Evolutionary conservation across 2,329 filamentous ascomycete genomes (phyloP), one percentile per base, ranked within the genome.

Genomic region (Scolecobasidium constrictum): DNA sequence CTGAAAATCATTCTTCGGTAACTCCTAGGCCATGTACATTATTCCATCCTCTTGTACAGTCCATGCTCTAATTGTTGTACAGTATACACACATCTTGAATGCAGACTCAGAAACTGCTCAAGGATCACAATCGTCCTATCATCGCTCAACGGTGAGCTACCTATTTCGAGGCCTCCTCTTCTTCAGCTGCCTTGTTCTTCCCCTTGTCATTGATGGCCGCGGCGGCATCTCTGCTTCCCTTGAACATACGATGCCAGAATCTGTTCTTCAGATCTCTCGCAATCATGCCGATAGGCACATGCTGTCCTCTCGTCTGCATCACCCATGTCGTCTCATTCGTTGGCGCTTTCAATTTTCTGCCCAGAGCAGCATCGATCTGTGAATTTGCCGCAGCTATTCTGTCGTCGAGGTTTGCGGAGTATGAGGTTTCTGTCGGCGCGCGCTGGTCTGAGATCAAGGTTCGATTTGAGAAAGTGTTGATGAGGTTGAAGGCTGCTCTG

Each of bases 231-330:
- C 26, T 31, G 26, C 26, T 31, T 9, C 26, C 26, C 26, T 31
- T 31, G 26, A 31, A 31, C 26, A 31, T 31, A 31, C 26, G 26
- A 31, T 31, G 26, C 26, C 26, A 31, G 26, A 31, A 31, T 31
- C 26, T 31, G 26, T 31, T 31, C 26, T 31, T 31, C 9, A 31
- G 26, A n/a, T 31, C 26, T 31, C 26, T 31, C n/a, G 26, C 26
- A 31, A 31, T 31, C 9, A 31, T 31, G 26, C 26, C 26, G 9
- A n/a, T 31, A 9, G 26, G 26, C 9, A 31, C n/a, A 31, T 31
- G 26, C n/a, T 31, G 26, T n/a, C 26, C 26, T 31, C 26, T 31
- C 26, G 9, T 31, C 26, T 31, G 26, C 9, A 31, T 31, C 9
- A 31, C 26, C 26, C 26, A 31, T 9, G 26, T 31, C n/a, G 26